Base-by-base conservation (phyloP, 1,139 yeast genomes). In the Hyphopichia khmerensis region DNA sequence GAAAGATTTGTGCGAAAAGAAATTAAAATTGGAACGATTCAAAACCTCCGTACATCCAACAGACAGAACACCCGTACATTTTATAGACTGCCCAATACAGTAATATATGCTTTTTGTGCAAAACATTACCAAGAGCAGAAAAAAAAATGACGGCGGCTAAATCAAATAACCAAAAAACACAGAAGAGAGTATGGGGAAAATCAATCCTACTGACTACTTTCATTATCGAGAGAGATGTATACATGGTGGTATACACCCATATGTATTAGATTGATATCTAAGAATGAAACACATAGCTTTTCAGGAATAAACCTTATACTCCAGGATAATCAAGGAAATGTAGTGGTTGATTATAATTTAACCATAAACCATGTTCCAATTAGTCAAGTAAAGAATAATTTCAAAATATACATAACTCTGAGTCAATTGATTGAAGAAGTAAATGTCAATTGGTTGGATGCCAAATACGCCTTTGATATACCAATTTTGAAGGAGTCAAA, bases 281-380 rank as follows among this genome's bases (percentile, higher is more conserved):
- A 53, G 5, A 48, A 49, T 2, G 56, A 54, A 1, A 47, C 45
- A 4, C 51, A 57, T 39, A 64, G 64, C 9, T 42, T 51, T 18
- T 64, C 72, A 0, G 73, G 73, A 1, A 50, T 66, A 6, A 56
- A 53, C 40, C 33, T 65, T 9, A 50, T 53, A 7, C 44, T 52
- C 13, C 38, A 40, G n/a, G 48, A 50, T 4, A 50, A 51, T 24
- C 43, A 44, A 5, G 39, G 43, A 24, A 40, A 48, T 14, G 44
- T 57, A 2, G 45, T 46, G 33, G 51, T 44, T 18, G 50, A 51
- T 29, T 53, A 41, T 36, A 56, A 49, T 33, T 43, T 63, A 10
- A 53, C 59, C 0, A 43, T 61, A 14, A 52, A 49, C 37, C 50
- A 57, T 40, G 42, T 57, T 10, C 56, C 60, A 5, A 38, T 46